These are phyloP conservation scores for Neltuma alba DNA, from an alignment of 306 rosid species.

Conservation along the genomic window DNA sequence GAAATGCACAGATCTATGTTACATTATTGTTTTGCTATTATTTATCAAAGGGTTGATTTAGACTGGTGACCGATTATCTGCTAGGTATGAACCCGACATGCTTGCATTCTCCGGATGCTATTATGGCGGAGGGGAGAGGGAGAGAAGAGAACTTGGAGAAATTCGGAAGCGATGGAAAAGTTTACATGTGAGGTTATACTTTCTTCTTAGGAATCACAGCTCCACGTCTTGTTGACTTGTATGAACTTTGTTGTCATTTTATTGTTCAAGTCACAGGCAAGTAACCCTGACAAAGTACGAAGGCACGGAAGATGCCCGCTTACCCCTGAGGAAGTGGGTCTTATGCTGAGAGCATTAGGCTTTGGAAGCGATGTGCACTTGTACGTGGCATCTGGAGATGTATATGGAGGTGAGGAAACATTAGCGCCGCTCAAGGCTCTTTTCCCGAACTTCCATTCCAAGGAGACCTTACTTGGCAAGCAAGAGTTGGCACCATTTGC, in stretches of 20 bases:
- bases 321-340: conserved; percentile 95
- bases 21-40: too few relatives aligned
- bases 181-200: conserved; percentile 64
- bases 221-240: not conserved
- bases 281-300: conserved; percentile 78
- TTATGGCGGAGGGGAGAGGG: conserved; percentile 95
- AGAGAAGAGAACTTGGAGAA: conserved; percentile 69
- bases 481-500: conserved; percentile 76
- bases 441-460: conserved; percentile 80
- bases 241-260: conserved; percentile 28
- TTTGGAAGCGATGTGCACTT: conserved; percentile 71
- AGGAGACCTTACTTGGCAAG: conserved; percentile 69
- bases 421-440: conserved; percentile 77
- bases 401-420: conserved; percentile 81
- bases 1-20: not conserved
- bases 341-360: conserved; percentile 87
- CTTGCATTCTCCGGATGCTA: conserved; percentile 96
- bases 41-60: too few relatives aligned
- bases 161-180: conserved; percentile 85
- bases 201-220: conserved; percentile 17
- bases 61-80: conserved; percentile 17
- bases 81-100: conserved; percentile 94
- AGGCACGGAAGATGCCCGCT: conserved; percentile 94
- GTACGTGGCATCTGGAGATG: conserved; percentile 95
- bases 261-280: conserved; percentile 48